Percentiles rank a stretch among this genome's conserved stretches.
Conservation (phyloP, 306 rosid genomes). For the Prunus campanulata region DNA sequence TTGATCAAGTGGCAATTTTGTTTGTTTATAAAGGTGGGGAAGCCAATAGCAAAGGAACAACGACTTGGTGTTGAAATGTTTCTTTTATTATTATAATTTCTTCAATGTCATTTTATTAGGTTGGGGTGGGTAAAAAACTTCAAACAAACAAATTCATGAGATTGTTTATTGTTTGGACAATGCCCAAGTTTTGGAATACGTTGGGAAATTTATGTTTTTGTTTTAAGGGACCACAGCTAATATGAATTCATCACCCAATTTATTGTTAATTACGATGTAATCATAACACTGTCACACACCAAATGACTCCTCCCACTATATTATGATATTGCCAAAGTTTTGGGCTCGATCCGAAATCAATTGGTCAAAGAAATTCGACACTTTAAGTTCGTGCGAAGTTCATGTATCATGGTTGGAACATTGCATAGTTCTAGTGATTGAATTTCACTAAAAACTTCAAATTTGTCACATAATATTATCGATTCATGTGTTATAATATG, state of each 20-base stretch:
- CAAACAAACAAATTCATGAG: background rate
- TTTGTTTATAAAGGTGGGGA: background rate
- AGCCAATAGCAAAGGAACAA: background rate
- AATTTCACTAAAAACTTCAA: too few species aligned
- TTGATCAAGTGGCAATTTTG: background rate
- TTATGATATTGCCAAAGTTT: too few species aligned
- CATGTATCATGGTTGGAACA: too few species aligned
- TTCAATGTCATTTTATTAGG: background rate
- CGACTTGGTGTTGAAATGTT: background rate
- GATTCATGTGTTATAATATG: background rate
- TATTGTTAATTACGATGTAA: slow-evolving; percentile 2
- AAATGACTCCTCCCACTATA: too few species aligned
- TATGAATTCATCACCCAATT: background rate
- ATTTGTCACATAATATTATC: background rate
- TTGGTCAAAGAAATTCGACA: too few species aligned
- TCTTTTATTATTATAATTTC: background rate
- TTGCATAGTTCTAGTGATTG: too few species aligned
- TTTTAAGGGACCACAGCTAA: slow-evolving; percentile 4
- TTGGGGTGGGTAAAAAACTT: slow-evolving; percentile 10
- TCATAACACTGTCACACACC: too few species aligned
- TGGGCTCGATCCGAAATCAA: too few species aligned
- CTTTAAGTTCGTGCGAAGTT: too few species aligned
- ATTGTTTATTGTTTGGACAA: slow-evolving; percentile 2
- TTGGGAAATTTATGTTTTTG: background rate
- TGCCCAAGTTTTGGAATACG: slow-evolving; percentile 16